phyloP scores from a whole-genome alignment of 139 green algal genomes.

The Chlamydomonas sp. region DNA sequence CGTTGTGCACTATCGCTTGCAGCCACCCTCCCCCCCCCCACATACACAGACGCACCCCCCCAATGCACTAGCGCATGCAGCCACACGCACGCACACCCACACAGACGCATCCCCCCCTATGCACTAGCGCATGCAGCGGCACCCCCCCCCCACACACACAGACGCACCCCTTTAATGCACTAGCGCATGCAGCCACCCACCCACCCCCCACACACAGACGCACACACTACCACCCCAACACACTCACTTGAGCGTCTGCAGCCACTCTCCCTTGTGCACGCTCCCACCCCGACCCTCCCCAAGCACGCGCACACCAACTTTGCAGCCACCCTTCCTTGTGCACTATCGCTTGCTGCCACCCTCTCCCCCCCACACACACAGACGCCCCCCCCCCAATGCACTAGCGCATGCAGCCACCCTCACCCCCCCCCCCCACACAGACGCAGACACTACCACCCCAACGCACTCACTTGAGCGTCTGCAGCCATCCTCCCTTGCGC shows the following conservation, averaged over 20 bases:
- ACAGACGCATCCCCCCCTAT: background rate
- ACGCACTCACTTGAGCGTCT: constrained; percentile 3
- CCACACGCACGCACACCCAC: no score
- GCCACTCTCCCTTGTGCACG: background rate
- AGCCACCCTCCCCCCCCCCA: no score
- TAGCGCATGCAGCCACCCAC: background rate
- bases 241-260: background rate
- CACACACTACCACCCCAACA: background rate
- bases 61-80: no score
- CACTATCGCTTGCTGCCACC: background rate
- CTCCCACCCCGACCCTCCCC: background rate
- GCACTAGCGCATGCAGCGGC: background rate
- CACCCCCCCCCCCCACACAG: background rate
- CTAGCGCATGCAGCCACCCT: background rate
- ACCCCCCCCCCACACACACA: no score
- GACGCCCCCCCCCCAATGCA: background rate
- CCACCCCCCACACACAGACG: background rate
- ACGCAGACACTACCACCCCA: background rate
- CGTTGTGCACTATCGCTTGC: background rate
- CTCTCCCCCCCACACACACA: no score
- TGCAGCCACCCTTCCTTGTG: background rate
- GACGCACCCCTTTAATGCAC: background rate
- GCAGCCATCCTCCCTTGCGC: constrained; percentile 15
- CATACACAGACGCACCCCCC: no score
- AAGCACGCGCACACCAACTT: background rate